Evolutionary conservation across 2,329 filamentous ascomycete species (phyloP).

Genomic region (Monilinia vaccinii-corymbosi): DNA sequence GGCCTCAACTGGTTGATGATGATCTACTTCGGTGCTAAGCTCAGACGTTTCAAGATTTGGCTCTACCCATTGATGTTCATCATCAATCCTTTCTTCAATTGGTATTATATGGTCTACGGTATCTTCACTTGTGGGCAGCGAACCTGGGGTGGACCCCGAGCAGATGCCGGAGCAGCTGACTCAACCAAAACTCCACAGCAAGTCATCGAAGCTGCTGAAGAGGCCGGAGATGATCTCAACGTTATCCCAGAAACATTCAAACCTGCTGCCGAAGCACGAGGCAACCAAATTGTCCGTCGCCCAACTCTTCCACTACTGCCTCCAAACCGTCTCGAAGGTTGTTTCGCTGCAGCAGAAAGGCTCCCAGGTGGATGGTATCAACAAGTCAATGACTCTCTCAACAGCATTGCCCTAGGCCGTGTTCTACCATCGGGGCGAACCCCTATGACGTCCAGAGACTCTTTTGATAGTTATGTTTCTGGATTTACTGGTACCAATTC

Average conservation of each 20-base stretch:
- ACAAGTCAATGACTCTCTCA: conserved; percentile 58
- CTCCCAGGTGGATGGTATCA: conserved; percentile 61
- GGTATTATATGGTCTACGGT: conserved; percentile 71
- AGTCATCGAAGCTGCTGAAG: conserved; percentile 73
- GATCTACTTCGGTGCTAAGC: conserved; percentile 85
- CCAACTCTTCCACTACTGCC: conserved; percentile 58
- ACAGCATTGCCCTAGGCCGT: conserved; percentile 42
- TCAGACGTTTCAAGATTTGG: conserved; percentile 87
- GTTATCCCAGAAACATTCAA: conserved; percentile 81
- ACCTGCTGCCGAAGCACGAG: conserved; percentile 44
- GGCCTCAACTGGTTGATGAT: conserved; percentile 92
- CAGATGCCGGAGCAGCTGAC: conserved; percentile 77
- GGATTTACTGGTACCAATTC: conserved; percentile 47
- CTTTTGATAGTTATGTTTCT: conserved; percentile 58
- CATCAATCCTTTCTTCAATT: conserved; percentile 94
- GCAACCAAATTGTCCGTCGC: conserved; percentile 36
- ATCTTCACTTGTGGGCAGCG: conserved; percentile 69
- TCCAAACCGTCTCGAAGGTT: conserved; percentile 64
- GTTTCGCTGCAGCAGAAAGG: conserved; percentile 64
- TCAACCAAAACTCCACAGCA: conserved; percentile 66
- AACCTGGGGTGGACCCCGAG: conserved; percentile 90
- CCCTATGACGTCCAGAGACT: conserved; percentile 48
- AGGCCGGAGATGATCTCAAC: conserved; percentile 79
- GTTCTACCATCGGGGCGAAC: conserved; percentile 8
- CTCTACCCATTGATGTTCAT: conserved; percentile 94